These are phyloP conservation scores for Termitomyces sp. DNA, from an alignment of 1,284 basidiomycete species.

Conservation along the genomic window DNA sequence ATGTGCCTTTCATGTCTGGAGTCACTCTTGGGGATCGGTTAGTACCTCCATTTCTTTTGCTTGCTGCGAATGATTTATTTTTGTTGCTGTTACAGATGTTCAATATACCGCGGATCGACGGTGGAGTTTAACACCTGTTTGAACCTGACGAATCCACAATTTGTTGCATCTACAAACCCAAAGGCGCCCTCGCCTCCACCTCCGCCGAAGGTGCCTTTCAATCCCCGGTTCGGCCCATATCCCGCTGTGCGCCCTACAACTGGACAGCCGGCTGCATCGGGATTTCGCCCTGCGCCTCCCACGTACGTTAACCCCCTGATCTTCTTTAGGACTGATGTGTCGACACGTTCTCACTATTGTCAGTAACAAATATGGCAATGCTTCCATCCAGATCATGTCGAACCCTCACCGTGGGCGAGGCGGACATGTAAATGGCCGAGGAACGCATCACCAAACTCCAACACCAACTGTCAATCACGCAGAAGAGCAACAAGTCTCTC, in stretches of 20 bases:
- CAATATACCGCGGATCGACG: constrained; percentile 82
- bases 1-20: constrained; percentile 92
- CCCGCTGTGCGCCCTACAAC: constrained; percentile 50
- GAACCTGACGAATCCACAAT: constrained; percentile 81
- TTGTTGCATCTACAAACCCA: constrained; percentile 66
- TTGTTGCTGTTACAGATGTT: constrained; percentile 54
- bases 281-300: constrained; percentile 48
- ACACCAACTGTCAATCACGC: constrained; percentile 10
- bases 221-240: constrained; percentile 63
- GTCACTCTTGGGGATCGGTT: constrained; percentile 82
- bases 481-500: constrained; percentile 7
- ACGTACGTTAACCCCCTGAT: constrained; percentile 24
- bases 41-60: constrained; percentile 17
- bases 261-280: constrained; percentile 50
- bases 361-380: constrained; percentile 7
- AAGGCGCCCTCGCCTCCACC: constrained; percentile 42
- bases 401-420: constrained; percentile 60
- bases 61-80: constrained; percentile 1
- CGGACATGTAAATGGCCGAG: constrained; percentile 29
- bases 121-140: constrained; percentile 82
- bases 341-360: constrained; percentile 14
- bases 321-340: constrained; percentile 7
- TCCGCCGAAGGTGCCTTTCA: constrained; percentile 50
- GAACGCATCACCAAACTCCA: constrained; percentile 21
- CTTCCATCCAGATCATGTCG: constrained; percentile 39